Percentiles rank a stretch among this genome's conserved stretches.
These are phyloP conservation scores for Phialocephala subalpina DNA, from an alignment of 2,329 filamentous ascomycete genomes.

Conservation along the genomic window DNA sequence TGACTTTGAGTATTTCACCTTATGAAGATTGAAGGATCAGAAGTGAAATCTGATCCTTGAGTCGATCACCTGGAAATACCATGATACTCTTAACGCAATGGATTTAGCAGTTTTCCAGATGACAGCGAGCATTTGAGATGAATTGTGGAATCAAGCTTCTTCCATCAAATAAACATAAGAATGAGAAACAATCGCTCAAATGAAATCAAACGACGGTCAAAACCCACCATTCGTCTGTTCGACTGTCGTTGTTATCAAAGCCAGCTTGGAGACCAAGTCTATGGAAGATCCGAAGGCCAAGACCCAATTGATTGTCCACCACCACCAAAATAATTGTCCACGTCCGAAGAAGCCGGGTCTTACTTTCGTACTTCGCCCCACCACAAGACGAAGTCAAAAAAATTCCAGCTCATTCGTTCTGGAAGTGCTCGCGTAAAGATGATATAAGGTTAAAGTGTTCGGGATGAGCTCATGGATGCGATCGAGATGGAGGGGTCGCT, in stretches of 20 bases:
- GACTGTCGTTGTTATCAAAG: neutral
- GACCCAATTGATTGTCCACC: neutral
- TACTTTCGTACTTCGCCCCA: neutral
- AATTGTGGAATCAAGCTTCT: neutral
- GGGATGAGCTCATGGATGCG: conserved; percentile 1
- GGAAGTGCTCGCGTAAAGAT: neutral
- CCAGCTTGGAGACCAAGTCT: neutral
- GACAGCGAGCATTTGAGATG: neutral
- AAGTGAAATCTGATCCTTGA: neutral
- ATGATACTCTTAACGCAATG: neutral
- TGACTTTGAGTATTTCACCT: too few relatives aligned
- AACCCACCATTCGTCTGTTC: too few relatives aligned
- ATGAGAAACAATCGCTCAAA: neutral
- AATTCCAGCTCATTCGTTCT: neutral
- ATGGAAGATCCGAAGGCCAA: neutral
- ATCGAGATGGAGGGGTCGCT: too few relatives aligned
- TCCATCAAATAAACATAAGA: neutral
- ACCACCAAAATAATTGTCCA: neutral
- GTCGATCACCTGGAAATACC: neutral
- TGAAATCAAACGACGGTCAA: too few relatives aligned
- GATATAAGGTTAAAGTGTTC: conserved; percentile 2
- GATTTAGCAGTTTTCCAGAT: neutral
- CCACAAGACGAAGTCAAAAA: neutral
- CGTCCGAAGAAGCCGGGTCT: neutral
- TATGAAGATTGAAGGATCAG: too few relatives aligned